Percentiles rank a stretch among this genome's conserved stretches.
These are phyloP conservation scores for Sphagnum tenellum DNA, from an alignment of 225 moss, liverwort and hornwort genomes.

Conservation along the genomic window DNA sequence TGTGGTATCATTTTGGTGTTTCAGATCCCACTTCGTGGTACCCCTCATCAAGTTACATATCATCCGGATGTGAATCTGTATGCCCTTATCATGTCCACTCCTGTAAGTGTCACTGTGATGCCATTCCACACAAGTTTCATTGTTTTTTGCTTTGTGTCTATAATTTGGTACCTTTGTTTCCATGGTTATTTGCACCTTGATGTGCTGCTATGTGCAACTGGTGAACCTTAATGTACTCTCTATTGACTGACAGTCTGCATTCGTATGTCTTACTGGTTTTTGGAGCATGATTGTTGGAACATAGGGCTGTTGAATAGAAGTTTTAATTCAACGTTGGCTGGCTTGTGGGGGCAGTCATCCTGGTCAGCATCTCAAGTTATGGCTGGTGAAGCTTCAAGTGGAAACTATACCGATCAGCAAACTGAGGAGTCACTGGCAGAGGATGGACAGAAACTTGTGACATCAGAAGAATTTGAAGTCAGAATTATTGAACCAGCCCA, in stretches of 20 bases:
- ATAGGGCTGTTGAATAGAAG: too few relatives aligned
- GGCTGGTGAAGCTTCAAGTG: conserved; percentile 39
- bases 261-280: too few relatives aligned
- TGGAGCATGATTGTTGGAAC: too few relatives aligned
- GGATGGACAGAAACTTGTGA: conserved; percentile 56
- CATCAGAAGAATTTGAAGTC: conserved; percentile 90
- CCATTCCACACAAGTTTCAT: too few relatives aligned
- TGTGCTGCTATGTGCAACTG: too few relatives aligned
- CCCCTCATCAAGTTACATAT: conserved; percentile 94
- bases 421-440: conserved; percentile 62
- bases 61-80: conserved; percentile 88
- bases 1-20: not conserved
- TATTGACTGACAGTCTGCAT: too few relatives aligned
- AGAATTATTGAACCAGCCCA: conserved; percentile 92
- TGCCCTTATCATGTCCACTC: conserved; percentile 87
- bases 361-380: conserved; percentile 50
- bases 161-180: too few relatives aligned
- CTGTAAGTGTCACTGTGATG: conserved; percentile 31
- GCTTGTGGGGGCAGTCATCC: conserved; percentile 22
- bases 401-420: conserved; percentile 58
- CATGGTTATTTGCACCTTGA: too few relatives aligned
- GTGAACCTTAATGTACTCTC: too few relatives aligned
- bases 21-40: conserved; percentile 84
- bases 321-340: not conserved
- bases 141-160: too few relatives aligned